A percentile compares a stretch with the other conserved stretches of the same genome.
These are phyloP conservation scores for Mucuna pruriens DNA, from an alignment of 306 rosid species.

Conservation along the genomic window DNA sequence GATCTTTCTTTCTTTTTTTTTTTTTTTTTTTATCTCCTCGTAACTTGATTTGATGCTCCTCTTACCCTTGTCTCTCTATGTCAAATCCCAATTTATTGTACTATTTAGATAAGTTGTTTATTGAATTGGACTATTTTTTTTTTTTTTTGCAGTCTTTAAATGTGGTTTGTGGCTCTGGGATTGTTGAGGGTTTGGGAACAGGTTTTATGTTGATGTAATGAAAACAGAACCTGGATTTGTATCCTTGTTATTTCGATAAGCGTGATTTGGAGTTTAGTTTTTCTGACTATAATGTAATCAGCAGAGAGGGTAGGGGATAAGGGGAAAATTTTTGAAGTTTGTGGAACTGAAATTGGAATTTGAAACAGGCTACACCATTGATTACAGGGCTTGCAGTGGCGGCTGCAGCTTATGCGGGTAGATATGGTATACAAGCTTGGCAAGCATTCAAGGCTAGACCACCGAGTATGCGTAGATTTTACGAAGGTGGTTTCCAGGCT, in stretches of 20 bases:
- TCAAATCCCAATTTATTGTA: not conserved
- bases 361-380: conserved; percentile 65
- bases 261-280: not conserved
- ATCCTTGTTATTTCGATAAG: not conserved
- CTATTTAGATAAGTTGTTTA: not conserved
- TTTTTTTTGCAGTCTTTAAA: not conserved
- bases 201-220: not conserved
- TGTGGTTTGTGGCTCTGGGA: not conserved
- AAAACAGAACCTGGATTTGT: not conserved
- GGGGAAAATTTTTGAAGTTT: not conserved
- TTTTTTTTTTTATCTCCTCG: too few relatives aligned
- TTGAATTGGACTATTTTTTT: not conserved
- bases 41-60: not conserved
- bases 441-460: conserved; percentile 70
- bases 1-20: not conserved
- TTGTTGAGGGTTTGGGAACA: not conserved
- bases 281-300: not conserved
- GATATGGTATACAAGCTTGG: conserved; percentile 78
- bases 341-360: conserved; percentile 34
- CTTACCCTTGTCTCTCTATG: not conserved
- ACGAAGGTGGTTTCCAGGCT: conserved; percentile 83
- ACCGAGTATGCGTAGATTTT: conserved; percentile 64
- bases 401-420: conserved; percentile 85
- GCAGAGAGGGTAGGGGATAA: not conserved
- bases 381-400: conserved; percentile 74